phyloP scores from a whole-genome alignment of 169 alveolate species.

The Plasmodium knowlesi region DNA sequence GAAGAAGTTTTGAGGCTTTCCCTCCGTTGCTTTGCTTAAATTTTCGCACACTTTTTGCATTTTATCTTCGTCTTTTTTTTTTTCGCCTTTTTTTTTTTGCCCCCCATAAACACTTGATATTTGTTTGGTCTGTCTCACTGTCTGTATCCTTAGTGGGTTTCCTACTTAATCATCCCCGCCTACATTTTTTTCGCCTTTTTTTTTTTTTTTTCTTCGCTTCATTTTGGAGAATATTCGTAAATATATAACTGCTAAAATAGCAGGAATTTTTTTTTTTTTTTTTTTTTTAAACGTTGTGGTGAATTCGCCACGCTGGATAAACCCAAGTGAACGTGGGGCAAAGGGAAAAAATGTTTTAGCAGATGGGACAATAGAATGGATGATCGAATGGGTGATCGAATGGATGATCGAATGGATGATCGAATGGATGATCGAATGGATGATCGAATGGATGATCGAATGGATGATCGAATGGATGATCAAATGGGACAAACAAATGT shows the following conservation, averaged over 20 bases:
- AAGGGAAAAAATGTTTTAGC: background rate
- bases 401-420: background rate
- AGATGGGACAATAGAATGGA: background rate
- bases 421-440: background rate
- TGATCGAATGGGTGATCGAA: background rate
- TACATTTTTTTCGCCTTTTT: background rate
- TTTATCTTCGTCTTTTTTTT: background rate
- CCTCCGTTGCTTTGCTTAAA: background rate
- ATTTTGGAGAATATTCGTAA: background rate
- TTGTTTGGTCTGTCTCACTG: background rate
- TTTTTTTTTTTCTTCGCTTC: background rate
- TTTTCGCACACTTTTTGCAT: background rate
- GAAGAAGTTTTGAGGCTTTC: slow-evolving; percentile 17
- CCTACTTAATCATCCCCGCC: background rate
- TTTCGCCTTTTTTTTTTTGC: background rate
- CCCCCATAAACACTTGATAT: background rate
- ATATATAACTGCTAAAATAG: background rate
- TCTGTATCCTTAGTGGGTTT: background rate
- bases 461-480: background rate
- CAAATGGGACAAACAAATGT: background rate
- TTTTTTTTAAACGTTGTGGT: background rate
- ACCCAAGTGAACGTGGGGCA: background rate
- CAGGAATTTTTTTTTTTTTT: background rate
- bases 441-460: background rate
- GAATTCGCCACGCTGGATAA: background rate